Evolutionary conservation across 176 grass and related monocot genomes (phyloP).

Genomic region (Triticum urartu): DNA sequence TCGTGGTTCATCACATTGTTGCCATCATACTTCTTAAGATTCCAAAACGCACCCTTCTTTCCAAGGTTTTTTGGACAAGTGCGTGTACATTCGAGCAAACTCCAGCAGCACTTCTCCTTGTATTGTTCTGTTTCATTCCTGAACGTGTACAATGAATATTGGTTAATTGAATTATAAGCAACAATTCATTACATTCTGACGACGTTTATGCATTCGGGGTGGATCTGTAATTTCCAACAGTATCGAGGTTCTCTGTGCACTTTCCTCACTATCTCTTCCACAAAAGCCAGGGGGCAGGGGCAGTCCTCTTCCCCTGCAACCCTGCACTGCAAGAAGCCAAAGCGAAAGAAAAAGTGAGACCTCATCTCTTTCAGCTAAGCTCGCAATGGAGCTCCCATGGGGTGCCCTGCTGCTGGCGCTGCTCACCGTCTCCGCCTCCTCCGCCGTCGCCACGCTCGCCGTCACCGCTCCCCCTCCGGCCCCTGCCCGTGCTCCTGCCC

Average conservation of each 20-base stretch:
- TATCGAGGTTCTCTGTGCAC: background rate
- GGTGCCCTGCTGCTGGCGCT: slow-evolving; percentile 12
- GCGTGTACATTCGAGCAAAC: too few species aligned
- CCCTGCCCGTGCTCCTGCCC: background rate
- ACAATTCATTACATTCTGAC: too few species aligned
- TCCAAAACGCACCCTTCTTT: background rate
- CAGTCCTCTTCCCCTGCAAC: too few species aligned
- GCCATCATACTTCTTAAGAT: background rate
- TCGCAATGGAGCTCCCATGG: slow-evolving; percentile 43
- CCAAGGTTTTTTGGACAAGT: too few species aligned
- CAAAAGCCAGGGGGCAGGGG: background rate
- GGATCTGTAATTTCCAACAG: too few species aligned
- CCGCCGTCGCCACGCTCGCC: slow-evolving; percentile 34
- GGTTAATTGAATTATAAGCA: too few species aligned
- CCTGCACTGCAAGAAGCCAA: background rate
- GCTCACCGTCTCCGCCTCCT: slow-evolving; percentile 21
- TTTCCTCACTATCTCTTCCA: background rate
- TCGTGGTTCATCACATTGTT: background rate
- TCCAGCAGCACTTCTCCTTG: too few species aligned
- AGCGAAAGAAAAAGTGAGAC: slow-evolving; percentile 1
- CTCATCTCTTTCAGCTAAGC: background rate
- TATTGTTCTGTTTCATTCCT: too few species aligned
- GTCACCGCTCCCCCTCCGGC: slow-evolving; percentile 26
- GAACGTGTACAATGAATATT: too few species aligned
- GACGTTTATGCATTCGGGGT: too few species aligned